Base-by-base conservation (phyloP, 1,284 basidiomycete species). In the Mycosarcoma mackinlayi region DNA sequence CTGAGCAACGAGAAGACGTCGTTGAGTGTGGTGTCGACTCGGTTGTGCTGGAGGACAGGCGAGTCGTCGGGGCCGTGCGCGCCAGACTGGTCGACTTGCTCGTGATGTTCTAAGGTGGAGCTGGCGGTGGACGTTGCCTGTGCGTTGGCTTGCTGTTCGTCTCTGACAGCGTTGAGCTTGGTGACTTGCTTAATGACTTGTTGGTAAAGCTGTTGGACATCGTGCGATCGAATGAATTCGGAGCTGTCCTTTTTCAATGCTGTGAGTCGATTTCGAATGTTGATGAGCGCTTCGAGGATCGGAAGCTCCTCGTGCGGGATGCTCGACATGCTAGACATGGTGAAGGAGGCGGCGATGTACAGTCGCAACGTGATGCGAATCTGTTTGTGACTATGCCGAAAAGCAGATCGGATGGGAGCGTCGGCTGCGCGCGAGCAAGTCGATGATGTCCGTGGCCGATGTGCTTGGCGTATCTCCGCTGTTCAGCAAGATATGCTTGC, bases 151-250 rank as follows among this genome's bases (percentile, higher is more conserved):
- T 73, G 66, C 44, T 57, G 68, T 82, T 81, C 83, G 78, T 96
- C 92, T 58, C 95, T 89, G 50, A 97, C 90, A 71, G 91, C 90
- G 84, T 98, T 98, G 50, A 98, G 86, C 78, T 89, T 92, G 27
- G 92, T 94, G 60, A 98, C 94, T 87, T 98, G 94, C 83, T 95
- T 94, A 70, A 98, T 91, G 67, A 96, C 92, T 7, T 90, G 88
- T 75, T 93, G 92, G 86, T 98, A 98, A 70, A 98, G 89, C 41
- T 89, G 87, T 83, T 96, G 91, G 55, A 98, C 95, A 86, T 95
- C 95, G 71, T 92, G 90, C 3, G 92, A 87, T 78, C 94, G 92
- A 84, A 94, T 92, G 85, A 90, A 95, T 74, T 92, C 88, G 75
- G 88, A 88, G 77, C 91, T 87, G 85, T 94, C 90, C 86, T 91